A percentile compares a stretch with the other conserved stretches of the same genome.
phyloP scores from a whole-genome alignment of 1,284 basidiomycete genomes.

The Meripilus lineatus region DNA sequence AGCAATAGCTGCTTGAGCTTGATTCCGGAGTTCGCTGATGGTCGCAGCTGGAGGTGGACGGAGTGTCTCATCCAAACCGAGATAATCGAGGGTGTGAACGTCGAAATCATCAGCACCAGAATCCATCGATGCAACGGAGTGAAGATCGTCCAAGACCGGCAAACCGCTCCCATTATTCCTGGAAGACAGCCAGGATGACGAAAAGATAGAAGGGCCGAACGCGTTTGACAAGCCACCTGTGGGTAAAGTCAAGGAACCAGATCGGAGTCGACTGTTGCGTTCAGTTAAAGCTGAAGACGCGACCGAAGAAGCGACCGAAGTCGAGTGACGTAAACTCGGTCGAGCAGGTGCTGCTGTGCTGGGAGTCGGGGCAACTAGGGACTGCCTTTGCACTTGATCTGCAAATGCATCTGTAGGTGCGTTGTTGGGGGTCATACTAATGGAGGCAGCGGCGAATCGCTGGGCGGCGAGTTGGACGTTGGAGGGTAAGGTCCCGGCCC shows the following conservation, averaged over 20 bases:
- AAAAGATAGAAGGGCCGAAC: constrained; percentile 84
- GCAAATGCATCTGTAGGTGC: constrained; percentile 61
- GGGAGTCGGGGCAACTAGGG: constrained; percentile 32
- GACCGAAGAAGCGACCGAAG: constrained; percentile 59
- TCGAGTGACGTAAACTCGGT: constrained; percentile 74
- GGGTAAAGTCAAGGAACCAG: constrained; percentile 77
- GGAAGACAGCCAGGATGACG: constrained; percentile 80
- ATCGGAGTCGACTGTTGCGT: constrained; percentile 78
- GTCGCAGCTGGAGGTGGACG: constrained; percentile 73
- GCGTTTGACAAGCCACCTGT: constrained; percentile 74
- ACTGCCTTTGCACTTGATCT: constrained; percentile 52
- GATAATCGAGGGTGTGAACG: constrained; percentile 91
- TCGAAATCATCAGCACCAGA: constrained; percentile 83
- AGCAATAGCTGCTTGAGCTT: constrained; percentile 84
- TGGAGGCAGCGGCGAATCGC: constrained; percentile 68
- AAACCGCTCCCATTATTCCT: constrained; percentile 54
- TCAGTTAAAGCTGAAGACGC: constrained; percentile 55
- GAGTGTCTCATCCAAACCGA: constrained; percentile 79
- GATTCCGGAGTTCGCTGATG: constrained; percentile 78
- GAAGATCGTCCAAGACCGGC: constrained; percentile 69
- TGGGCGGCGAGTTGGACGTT: constrained; percentile 84
- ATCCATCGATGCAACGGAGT: constrained; percentile 73
- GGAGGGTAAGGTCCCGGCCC: constrained; percentile 85
- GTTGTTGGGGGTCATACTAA: constrained; percentile 46
- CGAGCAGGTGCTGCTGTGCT: constrained; percentile 47